Base-by-base conservation (phyloP, 306 rosid species). In the Prunus mume region DNA sequence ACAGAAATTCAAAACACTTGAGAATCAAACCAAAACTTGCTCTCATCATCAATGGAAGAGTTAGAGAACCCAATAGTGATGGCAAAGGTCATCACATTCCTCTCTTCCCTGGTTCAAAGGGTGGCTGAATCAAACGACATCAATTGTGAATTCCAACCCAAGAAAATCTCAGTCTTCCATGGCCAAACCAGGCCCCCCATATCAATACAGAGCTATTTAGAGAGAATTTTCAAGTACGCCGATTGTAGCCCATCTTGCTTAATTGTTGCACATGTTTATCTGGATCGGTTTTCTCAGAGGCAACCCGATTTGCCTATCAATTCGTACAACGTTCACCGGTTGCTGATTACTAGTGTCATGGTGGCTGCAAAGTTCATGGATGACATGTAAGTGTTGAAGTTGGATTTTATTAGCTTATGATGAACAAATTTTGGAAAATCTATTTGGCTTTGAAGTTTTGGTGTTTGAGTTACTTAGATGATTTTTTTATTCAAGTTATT, bases 331-430 rank as follows among this genome's bases (percentile, higher is more conserved):
- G 97, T 92, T 30, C 99, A 95, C 65, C 89, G 98, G 28, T 83
- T 95, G 69, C 91, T 95, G 38, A 92, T 95, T 47, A 95, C 99
- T 17, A 95, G 99, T 30, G 99, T 91, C 54, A 87, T 95, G 91
- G 88, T 95, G 12, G 88, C 99, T 64, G 96, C 97, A 13, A 95
- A 95, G 69, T 95, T 95, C 93, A 95, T 95, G 99, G 99, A 95
- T 81, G 99, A 95, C 71, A 74, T 88, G 99, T 95, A 82, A 91
- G 34, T 30, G 15, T 47, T 64, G 34, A 7, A 12, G 12, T 27
- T 64, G 51, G 64, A 51, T 51, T 49, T 50, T 20, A 9, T 22
- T 55, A 71, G 13, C 63, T 13, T 22, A 34, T 12, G 38, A 20
- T n/a, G 30, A 11, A 5, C 41, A 55, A 10, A 18, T 5, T 45